Evolutionary conservation across 73 alveolate species (phyloP).

Genomic region (Stentor coeruleus): DNA sequence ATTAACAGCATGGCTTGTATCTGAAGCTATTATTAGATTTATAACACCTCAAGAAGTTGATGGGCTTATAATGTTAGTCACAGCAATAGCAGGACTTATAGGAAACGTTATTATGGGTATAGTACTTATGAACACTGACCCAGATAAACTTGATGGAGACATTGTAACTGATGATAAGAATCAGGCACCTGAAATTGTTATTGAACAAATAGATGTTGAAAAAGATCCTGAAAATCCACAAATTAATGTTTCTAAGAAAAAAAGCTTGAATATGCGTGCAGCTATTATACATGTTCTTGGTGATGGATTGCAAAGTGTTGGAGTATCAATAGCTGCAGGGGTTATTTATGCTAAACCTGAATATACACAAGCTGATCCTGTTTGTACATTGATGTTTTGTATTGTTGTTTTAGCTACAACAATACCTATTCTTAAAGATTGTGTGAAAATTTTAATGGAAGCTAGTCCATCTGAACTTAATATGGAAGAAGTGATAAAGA

Average conservation of each 20-base stretch:
- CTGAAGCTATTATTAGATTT: slow-evolving; percentile 84
- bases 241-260: too few species aligned
- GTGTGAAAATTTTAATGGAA: slow-evolving; percentile 88
- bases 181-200: too few species aligned
- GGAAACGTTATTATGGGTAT: too few species aligned
- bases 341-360: too few species aligned
- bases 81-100: too few species aligned
- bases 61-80: slow-evolving; percentile 73
- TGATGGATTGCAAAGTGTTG: slow-evolving; percentile 83
- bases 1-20: slow-evolving; percentile 53
- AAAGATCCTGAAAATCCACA: too few species aligned
- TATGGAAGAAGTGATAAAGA: slow-evolving; percentile 30
- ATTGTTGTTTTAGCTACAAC: slow-evolving; percentile 81
- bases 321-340: slow-evolving; percentile 87
- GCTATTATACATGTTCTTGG: slow-evolving; percentile 89
- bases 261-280: slow-evolving; percentile 65
- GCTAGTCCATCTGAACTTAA: slow-evolving; percentile 86
- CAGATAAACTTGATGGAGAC: too few species aligned
- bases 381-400: slow-evolving; percentile 86
- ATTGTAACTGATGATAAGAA: too few species aligned
- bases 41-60: slow-evolving; percentile 49
- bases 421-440: slow-evolving; percentile 73
- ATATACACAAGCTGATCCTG: slow-evolving; percentile 80
- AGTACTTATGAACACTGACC: too few species aligned
- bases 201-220: too few species aligned